Evolutionary conservation across 192 early-diverging fungal genomes (phyloP).

Genomic region (Rhizophagus clarus): DNA sequence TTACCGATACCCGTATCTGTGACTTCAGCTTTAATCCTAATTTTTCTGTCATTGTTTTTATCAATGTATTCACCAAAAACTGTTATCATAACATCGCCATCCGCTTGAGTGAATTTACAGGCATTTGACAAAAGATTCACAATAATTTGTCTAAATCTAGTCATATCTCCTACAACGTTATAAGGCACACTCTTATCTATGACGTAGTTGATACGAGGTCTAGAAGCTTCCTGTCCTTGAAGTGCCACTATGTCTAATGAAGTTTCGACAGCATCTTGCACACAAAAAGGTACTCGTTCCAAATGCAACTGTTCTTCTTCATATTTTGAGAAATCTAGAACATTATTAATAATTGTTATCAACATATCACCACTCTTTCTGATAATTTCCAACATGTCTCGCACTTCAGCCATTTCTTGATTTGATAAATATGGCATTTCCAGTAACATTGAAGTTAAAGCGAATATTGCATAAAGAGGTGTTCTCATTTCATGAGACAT

Average conservation of each 20-base stretch:
- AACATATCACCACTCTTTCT: conserved; percentile 44
- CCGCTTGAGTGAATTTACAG: conserved; percentile 51
- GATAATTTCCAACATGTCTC: conserved; percentile 38
- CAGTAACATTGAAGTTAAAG: conserved; percentile 14
- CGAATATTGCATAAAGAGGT: conserved; percentile 22
- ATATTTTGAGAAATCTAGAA: conserved; percentile 79
- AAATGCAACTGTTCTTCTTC: conserved; percentile 77
- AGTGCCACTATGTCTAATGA: conserved; percentile 43
- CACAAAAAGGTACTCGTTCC: conserved; percentile 61
- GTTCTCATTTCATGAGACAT: conserved; percentile 25
- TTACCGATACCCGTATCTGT: conserved; percentile 49
- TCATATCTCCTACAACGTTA: conserved; percentile 52
- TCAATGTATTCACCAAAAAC: background rate
- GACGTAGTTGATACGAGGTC: conserved; percentile 27
- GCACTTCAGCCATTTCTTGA: conserved; percentile 17
- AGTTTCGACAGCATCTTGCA: conserved; percentile 47
- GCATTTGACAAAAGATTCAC: conserved; percentile 60
- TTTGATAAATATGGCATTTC: conserved; percentile 3
- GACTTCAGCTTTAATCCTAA: conserved; percentile 30
- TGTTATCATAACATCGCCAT: conserved; percentile 37
- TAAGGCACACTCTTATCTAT: conserved; percentile 36
- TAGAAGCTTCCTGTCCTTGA: conserved; percentile 34
- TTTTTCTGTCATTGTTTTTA: background rate
- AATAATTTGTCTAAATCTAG: conserved; percentile 55
- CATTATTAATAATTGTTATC: conserved; percentile 70